Conservation (phyloP, 441 rosid species). For the Raphanus hybrid region DNA sequence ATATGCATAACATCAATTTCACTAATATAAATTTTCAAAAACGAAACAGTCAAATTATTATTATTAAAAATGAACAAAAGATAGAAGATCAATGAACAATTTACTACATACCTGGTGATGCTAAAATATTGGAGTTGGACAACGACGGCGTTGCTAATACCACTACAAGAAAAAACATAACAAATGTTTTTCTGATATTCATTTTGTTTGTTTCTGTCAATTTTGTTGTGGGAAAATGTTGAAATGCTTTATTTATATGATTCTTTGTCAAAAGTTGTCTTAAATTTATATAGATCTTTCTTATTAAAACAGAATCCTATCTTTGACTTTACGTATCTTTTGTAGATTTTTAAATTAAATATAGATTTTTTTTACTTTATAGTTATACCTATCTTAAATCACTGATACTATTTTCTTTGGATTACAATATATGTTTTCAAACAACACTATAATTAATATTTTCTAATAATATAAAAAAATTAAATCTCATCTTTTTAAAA, state of each 20-base stretch:
- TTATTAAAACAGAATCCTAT: background rate
- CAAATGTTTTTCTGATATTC: background rate
- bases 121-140: background rate
- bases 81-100: background rate
- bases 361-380: background rate
- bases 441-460: too few relatives aligned
- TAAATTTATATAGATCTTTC: background rate
- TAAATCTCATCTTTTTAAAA: too few relatives aligned
- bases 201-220: background rate
- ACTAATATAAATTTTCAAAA: background rate
- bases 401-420: too few relatives aligned
- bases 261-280: background rate
- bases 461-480: too few relatives aligned
- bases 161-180: background rate
- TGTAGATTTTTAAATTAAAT: background rate
- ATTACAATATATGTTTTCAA: too few relatives aligned
- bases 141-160: background rate
- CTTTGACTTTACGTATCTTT: background rate
- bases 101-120: background rate
- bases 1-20: background rate
- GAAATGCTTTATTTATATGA: constrained; percentile 1
- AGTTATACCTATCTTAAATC: too few relatives aligned
- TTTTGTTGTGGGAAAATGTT: background rate
- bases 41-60: background rate
- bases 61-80: background rate